A percentile compares a stretch with the other conserved stretches of the same genome.
Conservation (phyloP, 1,284 basidiomycete species). For the Cutaneotrichosporon dermatis region DNA sequence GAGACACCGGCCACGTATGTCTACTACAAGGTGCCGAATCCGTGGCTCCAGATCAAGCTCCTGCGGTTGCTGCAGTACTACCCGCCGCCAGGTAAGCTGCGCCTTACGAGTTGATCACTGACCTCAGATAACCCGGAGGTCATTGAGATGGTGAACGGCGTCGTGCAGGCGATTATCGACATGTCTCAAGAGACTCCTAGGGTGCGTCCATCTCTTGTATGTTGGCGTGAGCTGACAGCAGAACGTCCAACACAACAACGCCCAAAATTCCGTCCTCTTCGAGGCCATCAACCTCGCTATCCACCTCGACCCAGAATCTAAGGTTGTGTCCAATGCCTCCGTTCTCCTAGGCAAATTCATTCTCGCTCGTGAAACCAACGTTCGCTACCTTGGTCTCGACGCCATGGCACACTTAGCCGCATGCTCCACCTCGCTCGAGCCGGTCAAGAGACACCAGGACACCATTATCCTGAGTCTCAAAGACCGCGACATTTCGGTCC, state of each 20-base stretch:
- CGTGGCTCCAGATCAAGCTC: conserved; percentile 97
- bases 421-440: conserved; percentile 78
- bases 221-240: conserved; percentile 39
- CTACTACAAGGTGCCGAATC: conserved; percentile 83
- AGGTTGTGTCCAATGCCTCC: conserved; percentile 83
- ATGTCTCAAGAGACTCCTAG: conserved; percentile 85
- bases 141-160: conserved; percentile 69
- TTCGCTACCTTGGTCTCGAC: conserved; percentile 94
- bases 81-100: conserved; percentile 70
- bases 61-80: conserved; percentile 92
- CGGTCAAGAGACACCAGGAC: conserved; percentile 91
- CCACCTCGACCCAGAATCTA: conserved; percentile 87
- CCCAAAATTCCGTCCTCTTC: conserved; percentile 95
- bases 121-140: conserved; percentile 75
- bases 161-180: conserved; percentile 85
- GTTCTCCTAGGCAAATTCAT: conserved; percentile 92
- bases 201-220: conserved; percentile 17
- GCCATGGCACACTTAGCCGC: conserved; percentile 98
- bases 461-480: conserved; percentile 91
- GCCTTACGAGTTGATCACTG: neutral
- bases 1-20: conserved; percentile 85
- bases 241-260: conserved; percentile 98
- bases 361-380: conserved; percentile 95
- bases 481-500: conserved; percentile 96
- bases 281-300: conserved; percentile 97